Evolutionary conservation across 257 asterid species (phyloP).

Genomic region (Osmanthus fragrans): DNA sequence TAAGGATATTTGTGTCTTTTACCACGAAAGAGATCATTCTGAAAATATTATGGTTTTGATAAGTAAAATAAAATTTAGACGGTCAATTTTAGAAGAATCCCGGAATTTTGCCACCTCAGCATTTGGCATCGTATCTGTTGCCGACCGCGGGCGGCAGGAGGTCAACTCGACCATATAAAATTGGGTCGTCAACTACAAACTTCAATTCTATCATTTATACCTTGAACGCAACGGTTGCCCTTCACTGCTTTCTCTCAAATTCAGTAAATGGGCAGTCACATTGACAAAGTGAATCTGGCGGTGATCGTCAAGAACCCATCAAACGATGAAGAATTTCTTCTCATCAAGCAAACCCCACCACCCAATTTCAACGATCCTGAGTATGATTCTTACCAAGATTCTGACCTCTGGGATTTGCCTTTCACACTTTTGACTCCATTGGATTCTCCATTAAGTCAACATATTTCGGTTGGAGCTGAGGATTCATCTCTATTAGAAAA

Average conservation of each 20-base stretch:
- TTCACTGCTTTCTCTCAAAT: not conserved
- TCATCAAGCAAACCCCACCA: constrained; percentile 71
- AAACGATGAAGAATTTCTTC: constrained; percentile 52
- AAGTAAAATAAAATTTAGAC: no score
- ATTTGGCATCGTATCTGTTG: no score
- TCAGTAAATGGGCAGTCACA: constrained; percentile 40
- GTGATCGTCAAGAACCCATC: constrained; percentile 57
- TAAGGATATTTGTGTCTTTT: no score
- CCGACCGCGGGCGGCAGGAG: no score
- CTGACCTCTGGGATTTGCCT: constrained; percentile 94
- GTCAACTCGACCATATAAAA: no score
- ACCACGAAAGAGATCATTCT: no score
- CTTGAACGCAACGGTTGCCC: constrained; percentile 2
- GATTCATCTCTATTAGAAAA: constrained; percentile 20
- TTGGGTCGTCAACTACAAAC: no score
- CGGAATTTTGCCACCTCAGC: no score
- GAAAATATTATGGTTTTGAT: no score
- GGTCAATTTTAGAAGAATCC: no score
- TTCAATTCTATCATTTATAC: no score
- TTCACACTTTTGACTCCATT: constrained; percentile 41
- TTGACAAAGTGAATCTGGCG: constrained; percentile 44
- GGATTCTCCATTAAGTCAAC: constrained; percentile 17
- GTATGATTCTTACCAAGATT: constrained; percentile 72
- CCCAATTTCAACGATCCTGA: constrained; percentile 74
- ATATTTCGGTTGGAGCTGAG: constrained; percentile 36